Percentiles rank a stretch among this genome's conserved stretches.
These are phyloP conservation scores for Cenchrus fungigraminus DNA, from an alignment of 176 grass and related monocot species.

Conservation along the genomic window DNA sequence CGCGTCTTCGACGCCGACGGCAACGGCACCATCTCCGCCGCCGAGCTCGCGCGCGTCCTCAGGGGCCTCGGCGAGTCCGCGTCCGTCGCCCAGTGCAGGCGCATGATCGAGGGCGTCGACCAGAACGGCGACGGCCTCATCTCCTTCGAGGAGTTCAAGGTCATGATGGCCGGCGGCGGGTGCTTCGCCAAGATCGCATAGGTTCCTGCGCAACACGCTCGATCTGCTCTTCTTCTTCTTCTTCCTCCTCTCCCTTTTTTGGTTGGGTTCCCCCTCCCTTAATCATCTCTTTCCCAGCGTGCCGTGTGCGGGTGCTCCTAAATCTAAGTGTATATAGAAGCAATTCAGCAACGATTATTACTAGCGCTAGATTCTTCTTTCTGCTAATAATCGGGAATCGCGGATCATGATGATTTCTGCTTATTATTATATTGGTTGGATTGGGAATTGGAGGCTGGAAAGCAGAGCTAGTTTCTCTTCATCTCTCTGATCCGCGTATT, in stretches of 20 bases:
- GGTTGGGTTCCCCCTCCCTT: too few species aligned
- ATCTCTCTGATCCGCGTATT: slow-evolving; percentile 9
- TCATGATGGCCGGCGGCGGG: slow-evolving; percentile 79
- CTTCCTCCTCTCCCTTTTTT: not conserved
- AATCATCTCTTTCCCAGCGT: not conserved
- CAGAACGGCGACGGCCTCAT: slow-evolving; percentile 82
- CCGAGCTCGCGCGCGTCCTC: slow-evolving; percentile 82
- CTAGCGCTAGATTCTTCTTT: slow-evolving; percentile 26
- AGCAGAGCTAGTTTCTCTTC: not conserved
- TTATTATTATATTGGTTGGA: not conserved
- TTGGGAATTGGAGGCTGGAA: slow-evolving; percentile 18
- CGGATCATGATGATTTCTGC: not conserved
- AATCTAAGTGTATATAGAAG: slow-evolving; percentile 51
- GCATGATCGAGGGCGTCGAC: slow-evolving; percentile 94
- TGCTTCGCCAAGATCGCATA: slow-evolving; percentile 39
- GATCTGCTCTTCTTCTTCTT: not conserved
- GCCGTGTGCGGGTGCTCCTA: not conserved
- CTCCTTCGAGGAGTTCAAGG: slow-evolving; percentile 93
- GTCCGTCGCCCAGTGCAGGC: slow-evolving; percentile 71
- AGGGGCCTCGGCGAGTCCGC: slow-evolving; percentile 75
- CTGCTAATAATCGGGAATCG: not conserved
- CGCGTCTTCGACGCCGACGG: slow-evolving; percentile 81
- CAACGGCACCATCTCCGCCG: slow-evolving; percentile 79
- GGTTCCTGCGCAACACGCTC: not conserved
- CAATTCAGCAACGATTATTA: slow-evolving; percentile 2